A percentile compares a stretch with the other conserved stretches of the same genome.
Evolutionary conservation across 768 basidiomycete genomes (phyloP).

Genomic region (Neoboletus magnificus): DNA sequence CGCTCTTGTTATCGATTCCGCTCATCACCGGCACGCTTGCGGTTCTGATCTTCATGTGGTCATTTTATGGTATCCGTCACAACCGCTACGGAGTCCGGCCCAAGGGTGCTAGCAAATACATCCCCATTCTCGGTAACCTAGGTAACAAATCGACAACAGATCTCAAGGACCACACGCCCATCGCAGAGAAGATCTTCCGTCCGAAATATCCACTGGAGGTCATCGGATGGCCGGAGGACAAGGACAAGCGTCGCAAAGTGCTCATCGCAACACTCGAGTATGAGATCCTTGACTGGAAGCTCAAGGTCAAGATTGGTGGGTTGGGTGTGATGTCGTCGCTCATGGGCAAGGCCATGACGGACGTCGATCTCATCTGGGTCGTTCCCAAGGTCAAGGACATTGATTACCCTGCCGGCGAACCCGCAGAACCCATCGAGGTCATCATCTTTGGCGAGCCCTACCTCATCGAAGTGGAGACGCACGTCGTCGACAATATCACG

Average conservation of each 20-base stretch:
- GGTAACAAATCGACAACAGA: constrained; percentile 67
- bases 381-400: constrained; percentile 93
- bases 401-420: constrained; percentile 89
- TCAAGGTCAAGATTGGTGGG: constrained; percentile 97
- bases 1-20: constrained; percentile 75
- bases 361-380: constrained; percentile 93
- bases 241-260: constrained; percentile 85
- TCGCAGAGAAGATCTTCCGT: constrained; percentile 71
- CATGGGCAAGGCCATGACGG: constrained; percentile 98
- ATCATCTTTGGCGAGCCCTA: constrained; percentile 96
- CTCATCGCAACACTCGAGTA: constrained; percentile 93
- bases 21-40: constrained; percentile 82
- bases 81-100: constrained; percentile 86
- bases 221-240: constrained; percentile 97
- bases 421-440: constrained; percentile 91
- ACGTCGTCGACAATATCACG: constrained; percentile 91
- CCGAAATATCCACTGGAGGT: constrained; percentile 63
- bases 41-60: constrained; percentile 88
- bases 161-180: constrained; percentile 56
- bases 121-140: constrained; percentile 76
- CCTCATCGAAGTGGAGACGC: constrained; percentile 93
- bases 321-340: constrained; percentile 96
- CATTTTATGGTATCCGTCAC: constrained; percentile 94
- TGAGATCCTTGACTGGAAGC: constrained; percentile 95
- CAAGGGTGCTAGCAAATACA: constrained; percentile 71